Percentiles rank a stretch among this genome's conserved stretches.
Conservation (phyloP, 768 basidiomycete species). For the Daedaleopsis nitida region DNA sequence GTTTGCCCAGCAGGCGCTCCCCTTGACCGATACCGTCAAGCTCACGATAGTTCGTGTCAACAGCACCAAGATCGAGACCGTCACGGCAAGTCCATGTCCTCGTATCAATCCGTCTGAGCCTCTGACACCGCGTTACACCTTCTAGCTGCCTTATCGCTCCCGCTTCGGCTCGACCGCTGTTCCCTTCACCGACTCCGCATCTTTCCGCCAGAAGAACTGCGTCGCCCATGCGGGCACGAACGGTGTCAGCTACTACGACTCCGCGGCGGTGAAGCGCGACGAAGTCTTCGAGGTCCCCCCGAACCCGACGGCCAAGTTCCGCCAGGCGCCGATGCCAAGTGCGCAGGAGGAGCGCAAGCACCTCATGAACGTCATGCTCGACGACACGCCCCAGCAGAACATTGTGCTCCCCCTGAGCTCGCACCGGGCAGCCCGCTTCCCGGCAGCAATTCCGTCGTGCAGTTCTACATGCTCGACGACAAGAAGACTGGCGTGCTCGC, state of each 20-base stretch:
- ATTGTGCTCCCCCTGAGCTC: conserved; percentile 35
- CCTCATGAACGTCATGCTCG: conserved; percentile 50
- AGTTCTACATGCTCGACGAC: conserved; percentile 58
- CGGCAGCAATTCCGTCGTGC: conserved; percentile 51
- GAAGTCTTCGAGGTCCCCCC: background rate
- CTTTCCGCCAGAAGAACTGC: conserved; percentile 57
- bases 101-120: background rate
- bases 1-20: conserved; percentile 57
- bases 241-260: conserved; percentile 33
- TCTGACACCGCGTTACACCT: background rate
- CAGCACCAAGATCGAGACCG: conserved; percentile 40
- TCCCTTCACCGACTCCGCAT: conserved; percentile 49
- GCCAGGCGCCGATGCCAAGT: conserved; percentile 24
- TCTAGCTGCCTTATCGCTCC: conserved; percentile 59
- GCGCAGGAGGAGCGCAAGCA: conserved; percentile 30
- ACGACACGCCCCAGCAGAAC: conserved; percentile 46
- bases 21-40: conserved; percentile 49
- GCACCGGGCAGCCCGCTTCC: conserved; percentile 40
- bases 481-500: conserved; percentile 56
- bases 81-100: conserved; percentile 37
- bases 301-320: conserved; percentile 24
- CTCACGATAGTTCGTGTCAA: conserved; percentile 49
- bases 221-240: conserved; percentile 51
- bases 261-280: background rate
- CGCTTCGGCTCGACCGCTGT: conserved; percentile 47